These are phyloP conservation scores for Fraxinus americana DNA, from an alignment of 257 asterid species.

Conservation along the genomic window DNA sequence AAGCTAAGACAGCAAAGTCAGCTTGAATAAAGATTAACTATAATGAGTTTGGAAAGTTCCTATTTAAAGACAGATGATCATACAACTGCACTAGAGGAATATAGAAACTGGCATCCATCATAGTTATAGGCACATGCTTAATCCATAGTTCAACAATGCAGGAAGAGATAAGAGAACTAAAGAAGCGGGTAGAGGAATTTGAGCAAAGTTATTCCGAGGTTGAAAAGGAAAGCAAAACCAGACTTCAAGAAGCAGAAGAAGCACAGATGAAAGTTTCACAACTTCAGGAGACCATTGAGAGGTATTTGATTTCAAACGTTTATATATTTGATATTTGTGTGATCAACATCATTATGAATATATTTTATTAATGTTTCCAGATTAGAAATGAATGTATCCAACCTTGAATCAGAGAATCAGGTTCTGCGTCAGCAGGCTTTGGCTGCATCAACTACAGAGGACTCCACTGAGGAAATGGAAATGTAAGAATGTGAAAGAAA, in stretches of 20 bases:
- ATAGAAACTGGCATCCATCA: slow-evolving; percentile 12
- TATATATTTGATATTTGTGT: slow-evolving; percentile 17
- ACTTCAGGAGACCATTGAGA: slow-evolving; percentile 80
- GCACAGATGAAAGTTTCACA: slow-evolving; percentile 61
- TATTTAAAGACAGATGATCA: neutral
- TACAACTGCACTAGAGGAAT: slow-evolving; percentile 8
- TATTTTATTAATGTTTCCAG: slow-evolving; percentile 46
- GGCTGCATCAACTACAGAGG: slow-evolving; percentile 74
- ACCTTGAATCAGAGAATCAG: slow-evolving; percentile 91
- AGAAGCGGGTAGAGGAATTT: slow-evolving; percentile 61
- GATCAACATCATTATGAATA: slow-evolving; percentile 27
- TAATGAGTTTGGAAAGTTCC: slow-evolving; percentile 1
- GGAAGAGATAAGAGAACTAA: slow-evolving; percentile 66
- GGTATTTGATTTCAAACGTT: slow-evolving; percentile 44
- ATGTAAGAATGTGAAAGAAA: slow-evolving; percentile 49
- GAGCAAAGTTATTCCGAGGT: slow-evolving; percentile 56
- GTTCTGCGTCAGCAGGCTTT: slow-evolving; percentile 92
- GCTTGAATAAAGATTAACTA: neutral
- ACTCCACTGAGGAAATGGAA: slow-evolving; percentile 69
- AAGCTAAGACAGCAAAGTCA: neutral
- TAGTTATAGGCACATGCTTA: slow-evolving; percentile 18
- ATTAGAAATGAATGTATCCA: slow-evolving; percentile 70
- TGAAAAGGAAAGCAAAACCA: slow-evolving; percentile 63
- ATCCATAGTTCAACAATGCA: slow-evolving; percentile 37
- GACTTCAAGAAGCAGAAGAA: slow-evolving; percentile 72